These are phyloP conservation scores for Paraphaeosphaeria minitans DNA, from an alignment of 2,329 filamentous ascomycete genomes.

Conservation along the genomic window DNA sequence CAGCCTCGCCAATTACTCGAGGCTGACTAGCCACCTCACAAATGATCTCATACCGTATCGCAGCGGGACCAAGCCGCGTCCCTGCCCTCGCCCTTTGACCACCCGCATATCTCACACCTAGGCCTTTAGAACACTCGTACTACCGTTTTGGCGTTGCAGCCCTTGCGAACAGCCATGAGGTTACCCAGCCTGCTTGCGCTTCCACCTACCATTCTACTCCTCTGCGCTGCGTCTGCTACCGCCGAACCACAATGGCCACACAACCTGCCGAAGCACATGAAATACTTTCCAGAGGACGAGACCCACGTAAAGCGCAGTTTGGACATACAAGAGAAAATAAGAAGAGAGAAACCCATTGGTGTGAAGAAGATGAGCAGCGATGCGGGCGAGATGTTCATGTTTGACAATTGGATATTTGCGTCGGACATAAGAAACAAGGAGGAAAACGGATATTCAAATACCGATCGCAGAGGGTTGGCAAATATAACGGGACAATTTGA, in stretches of 20 bases:
- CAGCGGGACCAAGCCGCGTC: conserved; percentile 3
- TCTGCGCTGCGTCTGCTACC: conserved; percentile 29
- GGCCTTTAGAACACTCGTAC: background rate
- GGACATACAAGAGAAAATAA: conserved; percentile 48
- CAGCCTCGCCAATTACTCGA: conserved; percentile 41
- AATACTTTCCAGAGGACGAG: conserved; percentile 57
- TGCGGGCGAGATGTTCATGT: conserved; percentile 73
- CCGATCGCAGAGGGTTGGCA: conserved; percentile 15
- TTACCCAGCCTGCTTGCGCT: conserved; percentile 35
- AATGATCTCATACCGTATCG: conserved; percentile 11
- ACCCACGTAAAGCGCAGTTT: conserved; percentile 49
- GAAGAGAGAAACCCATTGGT: conserved; percentile 59
- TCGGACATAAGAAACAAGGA: conserved; percentile 19
- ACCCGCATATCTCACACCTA: conserved; percentile 18
- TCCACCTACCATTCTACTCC: conserved; percentile 36
- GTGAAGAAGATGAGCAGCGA: conserved; percentile 75
- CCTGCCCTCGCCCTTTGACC: conserved; percentile 17
- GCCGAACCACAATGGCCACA: conserved; percentile 51
- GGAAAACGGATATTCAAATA: conserved; percentile 9
- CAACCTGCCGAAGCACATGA: conserved; percentile 52
- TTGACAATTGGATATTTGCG: conserved; percentile 65
- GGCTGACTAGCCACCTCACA: conserved; percentile 39
- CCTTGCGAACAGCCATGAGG: conserved; percentile 26
- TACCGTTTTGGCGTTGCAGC: background rate
- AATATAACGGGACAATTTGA: conserved; percentile 31